A percentile compares a stretch with the other conserved stretches of the same genome.
Evolutionary conservation across 768 basidiomycete species (phyloP).

Genomic region (Porphyrellus cyaneotinctus): DNA sequence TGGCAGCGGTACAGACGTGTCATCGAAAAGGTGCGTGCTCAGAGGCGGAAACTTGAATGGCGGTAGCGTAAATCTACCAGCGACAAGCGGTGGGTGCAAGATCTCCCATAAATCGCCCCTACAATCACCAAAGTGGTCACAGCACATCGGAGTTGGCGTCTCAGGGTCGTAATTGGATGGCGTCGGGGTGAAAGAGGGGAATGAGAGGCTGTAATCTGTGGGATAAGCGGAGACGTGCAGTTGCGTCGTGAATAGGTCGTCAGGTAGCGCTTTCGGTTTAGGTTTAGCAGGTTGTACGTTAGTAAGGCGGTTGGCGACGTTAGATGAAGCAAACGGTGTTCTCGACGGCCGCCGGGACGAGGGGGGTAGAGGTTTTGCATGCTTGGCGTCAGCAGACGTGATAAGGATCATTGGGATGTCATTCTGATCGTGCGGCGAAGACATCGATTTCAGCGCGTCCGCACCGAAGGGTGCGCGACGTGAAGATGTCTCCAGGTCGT

Average conservation of each 20-base stretch:
- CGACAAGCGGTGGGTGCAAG: conserved; percentile 23
- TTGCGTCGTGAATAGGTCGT: conserved; percentile 18
- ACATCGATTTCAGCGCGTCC: not conserved
- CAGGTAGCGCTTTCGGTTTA: not conserved
- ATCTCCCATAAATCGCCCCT: conserved; percentile 24
- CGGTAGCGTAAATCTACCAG: conserved; percentile 15
- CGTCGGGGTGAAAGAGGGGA: not conserved
- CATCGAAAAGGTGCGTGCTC: conserved; percentile 12
- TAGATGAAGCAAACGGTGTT: conserved; percentile 13
- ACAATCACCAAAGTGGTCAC: conserved; percentile 23
- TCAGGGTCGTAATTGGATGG: conserved; percentile 10
- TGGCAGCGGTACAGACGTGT: not conserved
- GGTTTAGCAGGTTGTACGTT: not conserved
- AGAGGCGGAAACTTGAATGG: conserved; percentile 24
- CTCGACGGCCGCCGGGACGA: conserved; percentile 10
- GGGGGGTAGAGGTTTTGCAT: conserved; percentile 18
- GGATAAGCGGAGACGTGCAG: not conserved
- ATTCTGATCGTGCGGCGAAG: not conserved
- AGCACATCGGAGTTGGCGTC: conserved; percentile 27
- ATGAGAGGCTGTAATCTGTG: conserved; percentile 1
- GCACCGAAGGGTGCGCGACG: not conserved
- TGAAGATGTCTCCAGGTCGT: not conserved
- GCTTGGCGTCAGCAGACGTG: conserved; percentile 25
- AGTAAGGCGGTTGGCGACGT: conserved; percentile 8
- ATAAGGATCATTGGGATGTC: conserved; percentile 21